phyloP scores from a whole-genome alignment of 2,329 filamentous ascomycete species.

The Fusarium nanum region DNA sequence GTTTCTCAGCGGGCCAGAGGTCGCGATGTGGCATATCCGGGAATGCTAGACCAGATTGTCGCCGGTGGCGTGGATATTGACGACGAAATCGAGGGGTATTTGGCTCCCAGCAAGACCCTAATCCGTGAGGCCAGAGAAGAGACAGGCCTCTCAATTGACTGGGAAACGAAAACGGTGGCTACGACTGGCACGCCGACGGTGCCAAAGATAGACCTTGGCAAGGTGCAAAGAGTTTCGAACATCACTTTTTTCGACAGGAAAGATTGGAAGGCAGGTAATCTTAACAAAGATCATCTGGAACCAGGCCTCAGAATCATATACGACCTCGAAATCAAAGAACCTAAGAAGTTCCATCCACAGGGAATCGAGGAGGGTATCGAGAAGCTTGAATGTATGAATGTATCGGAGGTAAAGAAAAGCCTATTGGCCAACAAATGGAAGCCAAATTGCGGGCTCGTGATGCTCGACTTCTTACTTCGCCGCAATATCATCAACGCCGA shows the following conservation, averaged over 20 bases:
- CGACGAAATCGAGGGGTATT: slow-evolving; percentile 39
- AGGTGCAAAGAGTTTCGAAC: slow-evolving; percentile 36
- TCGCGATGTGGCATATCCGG: slow-evolving; percentile 48
- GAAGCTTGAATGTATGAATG: slow-evolving; percentile 44
- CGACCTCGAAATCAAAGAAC: slow-evolving; percentile 49
- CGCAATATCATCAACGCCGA: slow-evolving; percentile 44
- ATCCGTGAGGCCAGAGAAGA: slow-evolving; percentile 52
- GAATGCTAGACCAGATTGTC: slow-evolving; percentile 53
- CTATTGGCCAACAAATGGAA: slow-evolving; percentile 50
- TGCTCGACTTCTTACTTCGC: slow-evolving; percentile 53
- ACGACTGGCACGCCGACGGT: not conserved
- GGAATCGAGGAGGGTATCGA: slow-evolving; percentile 47
- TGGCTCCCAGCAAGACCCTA: slow-evolving; percentile 46
- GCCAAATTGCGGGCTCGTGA: slow-evolving; percentile 55
- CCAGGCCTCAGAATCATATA: slow-evolving; percentile 54
- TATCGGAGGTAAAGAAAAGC: slow-evolving; percentile 48
- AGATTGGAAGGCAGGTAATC: slow-evolving; percentile 44
- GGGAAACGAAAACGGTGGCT: slow-evolving; percentile 31
- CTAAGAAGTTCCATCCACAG: slow-evolving; percentile 36
- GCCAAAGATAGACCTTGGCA: slow-evolving; percentile 37
- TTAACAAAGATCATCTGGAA: slow-evolving; percentile 51
- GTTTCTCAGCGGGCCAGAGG: slow-evolving; percentile 49
- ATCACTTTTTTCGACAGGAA: slow-evolving; percentile 54
- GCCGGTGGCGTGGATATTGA: slow-evolving; percentile 51
- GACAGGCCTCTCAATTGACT: slow-evolving; percentile 42